phyloP scores from a whole-genome alignment of 306 rosid genomes.

The Lupinus albus region DNA sequence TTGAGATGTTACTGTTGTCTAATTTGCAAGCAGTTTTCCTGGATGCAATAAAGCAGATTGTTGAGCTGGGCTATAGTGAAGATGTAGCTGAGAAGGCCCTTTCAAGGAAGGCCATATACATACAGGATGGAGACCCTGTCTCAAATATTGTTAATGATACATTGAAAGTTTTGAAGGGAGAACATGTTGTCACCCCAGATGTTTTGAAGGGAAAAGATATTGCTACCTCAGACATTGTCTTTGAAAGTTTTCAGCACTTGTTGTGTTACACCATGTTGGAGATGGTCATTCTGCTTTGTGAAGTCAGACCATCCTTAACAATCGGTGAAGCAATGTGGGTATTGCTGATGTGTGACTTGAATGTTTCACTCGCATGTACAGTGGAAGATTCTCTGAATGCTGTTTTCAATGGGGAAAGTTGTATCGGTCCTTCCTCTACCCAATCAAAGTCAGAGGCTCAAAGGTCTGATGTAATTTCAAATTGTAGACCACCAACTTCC shows the following conservation, averaged over 20 bases:
- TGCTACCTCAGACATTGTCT: constrained; percentile 26
- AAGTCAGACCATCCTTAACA: constrained; percentile 62
- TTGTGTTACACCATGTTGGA: constrained; percentile 59
- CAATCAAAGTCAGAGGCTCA: constrained; percentile 37
- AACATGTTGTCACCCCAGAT: neutral
- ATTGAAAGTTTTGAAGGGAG: constrained; percentile 41
- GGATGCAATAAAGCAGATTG: constrained; percentile 50
- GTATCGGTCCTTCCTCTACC: constrained; percentile 23
- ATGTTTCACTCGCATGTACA: constrained; percentile 58
- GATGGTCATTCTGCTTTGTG: constrained; percentile 61
- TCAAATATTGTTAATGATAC: constrained; percentile 47
- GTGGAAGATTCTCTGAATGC: constrained; percentile 40
- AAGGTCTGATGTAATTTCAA: constrained; percentile 32
- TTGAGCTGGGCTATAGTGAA: constrained; percentile 53
- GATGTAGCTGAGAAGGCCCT: constrained; percentile 47
- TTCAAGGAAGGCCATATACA: constrained; percentile 56
- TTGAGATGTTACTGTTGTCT: constrained; percentile 53
- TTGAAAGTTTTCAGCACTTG: constrained; percentile 54
- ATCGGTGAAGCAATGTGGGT: constrained; percentile 76
- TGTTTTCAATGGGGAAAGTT: constrained; percentile 37
- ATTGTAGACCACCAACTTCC: constrained; percentile 10
- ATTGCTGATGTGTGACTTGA: constrained; percentile 63
- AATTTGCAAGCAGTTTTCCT: constrained; percentile 54
- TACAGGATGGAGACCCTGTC: constrained; percentile 50
- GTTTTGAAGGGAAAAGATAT: constrained; percentile 42